Conservation (phyloP, 345 rosid genomes). For the Brassica rapa region DNA sequence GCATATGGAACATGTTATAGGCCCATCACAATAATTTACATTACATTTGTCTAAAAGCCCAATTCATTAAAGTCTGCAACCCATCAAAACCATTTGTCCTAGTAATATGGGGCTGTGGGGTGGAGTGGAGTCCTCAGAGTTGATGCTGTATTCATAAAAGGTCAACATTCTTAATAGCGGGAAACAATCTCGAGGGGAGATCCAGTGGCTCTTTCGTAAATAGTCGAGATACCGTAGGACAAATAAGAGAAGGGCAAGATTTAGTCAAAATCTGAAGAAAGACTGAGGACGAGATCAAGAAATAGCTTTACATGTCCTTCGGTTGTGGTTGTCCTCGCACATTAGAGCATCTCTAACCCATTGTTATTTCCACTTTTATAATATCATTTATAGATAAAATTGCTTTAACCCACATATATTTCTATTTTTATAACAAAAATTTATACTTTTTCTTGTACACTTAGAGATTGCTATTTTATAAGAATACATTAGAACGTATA, state of each 20-base stretch:
- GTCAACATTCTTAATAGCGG: conserved; percentile 1
- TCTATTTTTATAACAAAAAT: no score
- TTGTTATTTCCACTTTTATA: no score
- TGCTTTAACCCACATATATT: no score
- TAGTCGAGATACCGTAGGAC: background rate
- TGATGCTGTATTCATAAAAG: background rate
- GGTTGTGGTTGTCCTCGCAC: no score
- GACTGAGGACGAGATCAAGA: background rate
- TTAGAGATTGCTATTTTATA: no score
- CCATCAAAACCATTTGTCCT: background rate
- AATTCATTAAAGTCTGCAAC: background rate
- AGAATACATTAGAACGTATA: no score
- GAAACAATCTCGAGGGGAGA: conserved; percentile 2
- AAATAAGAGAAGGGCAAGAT: background rate
- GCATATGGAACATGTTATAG: background rate
- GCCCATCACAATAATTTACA: background rate
- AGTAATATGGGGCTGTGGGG: background rate
- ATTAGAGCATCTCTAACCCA: no score
- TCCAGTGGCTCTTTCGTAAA: conserved; percentile 21
- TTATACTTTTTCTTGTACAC: no score
- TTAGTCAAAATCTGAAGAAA: background rate
- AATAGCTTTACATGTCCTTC: no score
- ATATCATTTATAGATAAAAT: no score
- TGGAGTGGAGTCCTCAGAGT: background rate
- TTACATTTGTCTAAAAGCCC: background rate